Percentiles rank a stretch among this genome's conserved stretches.
Conservation (phyloP, 257 asterid species). For the Scutellaria baicalensis region DNA sequence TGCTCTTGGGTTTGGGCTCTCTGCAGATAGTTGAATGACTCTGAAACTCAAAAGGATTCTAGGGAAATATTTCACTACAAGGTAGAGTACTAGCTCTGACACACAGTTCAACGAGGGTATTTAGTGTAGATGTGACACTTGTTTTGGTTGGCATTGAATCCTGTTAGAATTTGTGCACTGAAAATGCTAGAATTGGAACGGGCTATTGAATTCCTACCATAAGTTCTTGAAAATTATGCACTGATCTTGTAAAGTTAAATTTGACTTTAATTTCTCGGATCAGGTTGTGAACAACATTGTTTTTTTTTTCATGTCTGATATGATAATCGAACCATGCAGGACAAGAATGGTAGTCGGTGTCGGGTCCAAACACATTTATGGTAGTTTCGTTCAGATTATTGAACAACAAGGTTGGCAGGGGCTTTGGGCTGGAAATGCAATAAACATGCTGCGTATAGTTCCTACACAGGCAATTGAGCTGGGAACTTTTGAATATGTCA, state of each 20-base stretch:
- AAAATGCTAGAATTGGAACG: neutral
- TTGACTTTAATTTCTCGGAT: neutral
- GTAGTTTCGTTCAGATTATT: slow-evolving; percentile 69
- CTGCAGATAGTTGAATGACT: neutral
- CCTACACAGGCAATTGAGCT: slow-evolving; percentile 97
- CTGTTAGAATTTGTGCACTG: neutral
- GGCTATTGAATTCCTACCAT: neutral
- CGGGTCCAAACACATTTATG: slow-evolving; percentile 67
- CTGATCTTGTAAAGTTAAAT: neutral
- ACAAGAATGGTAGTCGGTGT: slow-evolving; percentile 97
- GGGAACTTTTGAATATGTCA: slow-evolving; percentile 85
- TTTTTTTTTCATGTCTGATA: slow-evolving; percentile 3
- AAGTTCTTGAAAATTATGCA: neutral
- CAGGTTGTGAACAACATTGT: neutral
- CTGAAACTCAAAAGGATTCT: neutral
- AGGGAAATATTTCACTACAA: neutral
- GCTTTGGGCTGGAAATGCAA: slow-evolving; percentile 92
- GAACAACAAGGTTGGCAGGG: slow-evolving; percentile 95
- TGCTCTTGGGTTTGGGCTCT: neutral
- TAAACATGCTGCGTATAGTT: slow-evolving; percentile 85
- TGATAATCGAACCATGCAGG: slow-evolving; percentile 45
- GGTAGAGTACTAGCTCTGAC: neutral
- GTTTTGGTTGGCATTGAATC: neutral
- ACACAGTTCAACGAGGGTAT: neutral
- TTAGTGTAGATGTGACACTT: neutral